A percentile compares a stretch with the other conserved stretches of the same genome.
Evolutionary conservation across 139 green algal genomes (phyloP).

Genomic region (Micromonas commoda): DNA sequence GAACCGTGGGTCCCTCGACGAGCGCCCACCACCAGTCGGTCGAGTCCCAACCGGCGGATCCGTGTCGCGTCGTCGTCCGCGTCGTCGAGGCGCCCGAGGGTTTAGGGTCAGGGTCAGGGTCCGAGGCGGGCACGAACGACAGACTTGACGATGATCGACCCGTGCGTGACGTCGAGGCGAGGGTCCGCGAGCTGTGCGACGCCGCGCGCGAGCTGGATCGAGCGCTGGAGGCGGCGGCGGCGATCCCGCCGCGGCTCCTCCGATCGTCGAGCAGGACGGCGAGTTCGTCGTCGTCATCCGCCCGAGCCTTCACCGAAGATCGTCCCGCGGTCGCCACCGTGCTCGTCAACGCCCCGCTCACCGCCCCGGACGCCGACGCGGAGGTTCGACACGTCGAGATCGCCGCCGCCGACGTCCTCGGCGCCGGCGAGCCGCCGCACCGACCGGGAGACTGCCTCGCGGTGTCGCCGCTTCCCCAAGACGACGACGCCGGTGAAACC

Average conservation of each 20-base stretch:
- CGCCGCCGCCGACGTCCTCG: constrained; percentile 38
- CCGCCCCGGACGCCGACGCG: constrained; percentile 62
- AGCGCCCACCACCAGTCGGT: too few species aligned
- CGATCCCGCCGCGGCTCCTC: neutral
- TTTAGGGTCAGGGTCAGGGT: too few species aligned
- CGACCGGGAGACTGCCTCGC: constrained; percentile 71
- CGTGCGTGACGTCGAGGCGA: too few species aligned
- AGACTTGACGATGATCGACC: too few species aligned
- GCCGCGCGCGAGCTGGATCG: constrained; percentile 36
- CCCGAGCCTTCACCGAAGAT: too few species aligned
- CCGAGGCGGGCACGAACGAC: too few species aligned
- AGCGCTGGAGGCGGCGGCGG: constrained; percentile 23
- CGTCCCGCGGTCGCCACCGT: too few species aligned
- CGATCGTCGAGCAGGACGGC: neutral
- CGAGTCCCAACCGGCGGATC: too few species aligned
- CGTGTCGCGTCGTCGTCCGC: too few species aligned
- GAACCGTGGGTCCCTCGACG: too few species aligned
- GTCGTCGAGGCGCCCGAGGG: too few species aligned
- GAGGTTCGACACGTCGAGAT: constrained; percentile 75
- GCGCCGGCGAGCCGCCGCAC: constrained; percentile 48
- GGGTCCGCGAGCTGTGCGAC: neutral
- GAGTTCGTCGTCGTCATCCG: too few species aligned
- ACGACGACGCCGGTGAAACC: neutral
- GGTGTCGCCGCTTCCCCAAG: constrained; percentile 51
- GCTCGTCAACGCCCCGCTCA: constrained; percentile 60